Evolutionary conservation across 2,329 filamentous ascomycete species (phyloP), one percentile per base, ranked within the genome.

Genomic region (Trichophyton rubrum): DNA sequence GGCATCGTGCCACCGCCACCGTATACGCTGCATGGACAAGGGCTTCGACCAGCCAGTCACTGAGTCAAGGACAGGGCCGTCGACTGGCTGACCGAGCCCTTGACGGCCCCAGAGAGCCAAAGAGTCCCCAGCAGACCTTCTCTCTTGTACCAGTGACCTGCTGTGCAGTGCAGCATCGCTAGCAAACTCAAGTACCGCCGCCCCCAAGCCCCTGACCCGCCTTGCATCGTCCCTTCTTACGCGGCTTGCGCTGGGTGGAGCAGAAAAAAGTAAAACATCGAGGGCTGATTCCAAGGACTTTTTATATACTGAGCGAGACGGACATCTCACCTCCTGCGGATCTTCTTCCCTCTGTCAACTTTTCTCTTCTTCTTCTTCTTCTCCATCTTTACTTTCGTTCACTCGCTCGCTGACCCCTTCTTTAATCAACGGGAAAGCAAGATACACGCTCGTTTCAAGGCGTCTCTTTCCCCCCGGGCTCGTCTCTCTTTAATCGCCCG

Each of bases 401-500:
- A 33, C 51, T 6, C 51, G 33, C 17, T 55, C 51, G 27, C 9
- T 55, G 27, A 53, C 6, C 27, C 17, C 27, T 27, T 30, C 47
- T 15, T 33, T 56, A 9, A 33, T n/a, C 38, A 30, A 15, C 35
- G 35, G 40, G 40, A 57, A 43, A 57, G 55, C 17, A 35, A 43
- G 35, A 24, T 41, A 57, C 35, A 41, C 57, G 53, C 51, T 58
- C 56, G 30, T 58, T 57, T 57, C 9, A 38, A 38, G 27, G 51
- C 53, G n/a, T 20, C 56, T 45, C 41, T 35, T 57, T 60, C 47
- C 35, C 27, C 45, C 17, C 24, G 55, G 45, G 20, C 30, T 60
- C 33, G 56, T 30, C 20, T 15, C 55, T 60, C 58, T 60, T 51
- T 62, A 22, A 56, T 38, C n/a, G 53, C 58, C 45, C 56, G 30